Percentiles rank a stretch among this genome's conserved stretches.
These are phyloP conservation scores for Hymenoscyphus linearis DNA, from an alignment of 2,329 filamentous ascomycete genomes.

Conservation along the genomic window DNA sequence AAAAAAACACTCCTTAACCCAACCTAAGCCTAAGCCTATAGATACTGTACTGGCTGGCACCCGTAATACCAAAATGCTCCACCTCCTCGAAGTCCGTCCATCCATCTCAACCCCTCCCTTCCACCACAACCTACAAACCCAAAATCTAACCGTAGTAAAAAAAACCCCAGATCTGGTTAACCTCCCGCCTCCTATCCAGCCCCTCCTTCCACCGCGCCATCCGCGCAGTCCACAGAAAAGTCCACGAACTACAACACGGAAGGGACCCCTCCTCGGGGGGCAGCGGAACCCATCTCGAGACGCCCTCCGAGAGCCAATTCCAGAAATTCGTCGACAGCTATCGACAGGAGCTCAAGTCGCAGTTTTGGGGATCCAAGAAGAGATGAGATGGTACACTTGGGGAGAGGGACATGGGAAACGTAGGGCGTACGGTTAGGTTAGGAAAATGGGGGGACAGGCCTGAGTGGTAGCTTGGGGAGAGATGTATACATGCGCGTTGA, in stretches of 20 bases:
- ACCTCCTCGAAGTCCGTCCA: constrained; percentile 11
- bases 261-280: constrained; percentile 44
- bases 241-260: constrained; percentile 37
- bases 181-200: constrained; percentile 44
- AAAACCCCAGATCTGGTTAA: neutral
- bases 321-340: constrained; percentile 44
- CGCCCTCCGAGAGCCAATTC: constrained; percentile 16
- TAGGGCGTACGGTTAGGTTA: neutral
- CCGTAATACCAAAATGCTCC: neutral
- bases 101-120: neutral
- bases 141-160: no score
- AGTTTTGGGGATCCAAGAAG: constrained; percentile 33
- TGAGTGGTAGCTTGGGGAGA: no score
- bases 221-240: constrained; percentile 40
- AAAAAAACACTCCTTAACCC: neutral
- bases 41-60: no score
- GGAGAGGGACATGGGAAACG: neutral
- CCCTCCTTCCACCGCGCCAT: constrained; percentile 50
- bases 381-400: constrained; percentile 13
- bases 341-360: constrained; percentile 46
- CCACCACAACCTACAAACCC: constrained; percentile 1
- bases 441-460: no score
- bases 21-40: no score
- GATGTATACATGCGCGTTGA: neutral
- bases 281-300: constrained; percentile 42